These are phyloP conservation scores for Taxillus chinensis DNA, from an alignment of 164 flowering plant genomes.

Conservation along the genomic window DNA sequence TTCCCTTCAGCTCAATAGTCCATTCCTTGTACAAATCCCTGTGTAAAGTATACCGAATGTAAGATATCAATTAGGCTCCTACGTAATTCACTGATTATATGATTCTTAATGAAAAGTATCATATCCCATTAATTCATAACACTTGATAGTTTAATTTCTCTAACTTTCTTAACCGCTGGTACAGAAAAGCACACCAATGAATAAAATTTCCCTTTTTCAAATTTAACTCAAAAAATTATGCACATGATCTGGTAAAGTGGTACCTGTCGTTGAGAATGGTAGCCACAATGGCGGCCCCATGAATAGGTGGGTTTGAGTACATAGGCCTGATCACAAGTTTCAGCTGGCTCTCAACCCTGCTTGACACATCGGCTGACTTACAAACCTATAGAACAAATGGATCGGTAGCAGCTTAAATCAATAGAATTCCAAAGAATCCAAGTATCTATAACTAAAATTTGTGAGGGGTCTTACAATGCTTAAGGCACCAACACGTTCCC, in stretches of 20 bases:
- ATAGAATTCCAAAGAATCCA: neutral
- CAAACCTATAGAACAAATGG: slow-evolving; percentile 47
- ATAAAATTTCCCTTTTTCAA: no score
- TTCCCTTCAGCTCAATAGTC: slow-evolving; percentile 93
- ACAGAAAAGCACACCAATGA: no score
- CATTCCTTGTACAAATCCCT: slow-evolving; percentile 82
- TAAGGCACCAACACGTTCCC: slow-evolving; percentile 98
- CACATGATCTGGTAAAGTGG: no score
- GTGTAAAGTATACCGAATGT: neutral
- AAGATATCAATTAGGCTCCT: no score
- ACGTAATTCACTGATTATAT: no score
- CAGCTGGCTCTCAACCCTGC: slow-evolving; percentile 93
- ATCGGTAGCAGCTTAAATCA: no score
- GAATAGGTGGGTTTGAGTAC: slow-evolving; percentile 97
- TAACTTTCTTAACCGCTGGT: no score
- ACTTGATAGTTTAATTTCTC: no score
- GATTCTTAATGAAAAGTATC: no score
- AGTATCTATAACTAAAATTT: neutral
- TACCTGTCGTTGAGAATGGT: slow-evolving; percentile 81
- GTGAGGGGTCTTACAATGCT: slow-evolving; percentile 68
- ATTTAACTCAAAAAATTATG: no score
- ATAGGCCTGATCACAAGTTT: slow-evolving; percentile 97
- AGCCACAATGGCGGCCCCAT: slow-evolving; percentile 97
- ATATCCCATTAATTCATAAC: no score
- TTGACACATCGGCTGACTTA: slow-evolving; percentile 67